Evolutionary conservation across 352 stramenopile genomes (phyloP).

Genomic region (Pythium dissimile): DNA sequence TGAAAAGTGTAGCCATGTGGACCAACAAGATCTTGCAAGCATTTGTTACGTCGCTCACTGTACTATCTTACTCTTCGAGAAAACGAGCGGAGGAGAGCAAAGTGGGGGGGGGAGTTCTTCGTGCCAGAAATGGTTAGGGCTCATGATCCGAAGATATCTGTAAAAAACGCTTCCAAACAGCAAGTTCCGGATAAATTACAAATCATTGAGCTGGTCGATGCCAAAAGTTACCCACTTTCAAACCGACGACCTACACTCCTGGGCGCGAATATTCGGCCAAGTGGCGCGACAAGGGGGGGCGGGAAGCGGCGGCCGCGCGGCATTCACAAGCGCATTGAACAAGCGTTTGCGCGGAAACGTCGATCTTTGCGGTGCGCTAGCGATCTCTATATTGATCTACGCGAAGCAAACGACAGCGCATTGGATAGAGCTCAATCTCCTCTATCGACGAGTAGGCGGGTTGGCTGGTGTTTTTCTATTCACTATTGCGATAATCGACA

Average conservation of each 20-base stretch:
- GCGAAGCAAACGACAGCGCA: background rate
- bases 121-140: too few relatives aligned
- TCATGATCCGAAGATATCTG: conserved; percentile 9
- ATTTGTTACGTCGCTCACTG: background rate
- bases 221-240: conserved; percentile 10
- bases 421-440: conserved; percentile 23
- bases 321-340: conserved; percentile 21
- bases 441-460: conserved; percentile 19
- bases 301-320: conserved; percentile 14
- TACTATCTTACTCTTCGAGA: background rate
- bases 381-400: conserved; percentile 5
- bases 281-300: conserved; percentile 5
- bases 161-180: background rate
- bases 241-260: conserved; percentile 19
- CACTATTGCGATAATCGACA: background rate
- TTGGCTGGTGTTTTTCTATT: background rate
- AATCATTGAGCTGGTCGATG: background rate
- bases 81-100: conserved; percentile 14
- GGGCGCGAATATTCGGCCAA: conserved; percentile 20
- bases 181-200: background rate
- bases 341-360: conserved; percentile 1
- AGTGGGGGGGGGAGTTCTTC: conserved; percentile 1
- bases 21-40: conserved; percentile 1
- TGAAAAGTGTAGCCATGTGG: conserved; percentile 8
- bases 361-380: conserved; percentile 18